These are phyloP conservation scores for Geotrichum armillariae DNA, from an alignment of 1,139 yeast genomes.

Conservation along the genomic window DNA sequence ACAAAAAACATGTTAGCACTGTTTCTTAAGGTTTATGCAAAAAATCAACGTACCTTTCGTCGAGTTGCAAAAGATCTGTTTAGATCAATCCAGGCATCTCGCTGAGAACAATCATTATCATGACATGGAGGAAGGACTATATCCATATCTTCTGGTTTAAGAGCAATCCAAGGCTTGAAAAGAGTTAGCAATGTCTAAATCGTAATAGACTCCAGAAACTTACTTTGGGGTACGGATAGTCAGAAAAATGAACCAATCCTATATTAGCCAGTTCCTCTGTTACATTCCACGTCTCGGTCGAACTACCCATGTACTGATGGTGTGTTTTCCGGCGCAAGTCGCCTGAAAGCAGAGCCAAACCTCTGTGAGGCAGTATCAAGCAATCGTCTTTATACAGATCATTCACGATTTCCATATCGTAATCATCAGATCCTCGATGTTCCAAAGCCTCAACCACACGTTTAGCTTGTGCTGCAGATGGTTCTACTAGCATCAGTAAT, in stretches of 20 bases:
- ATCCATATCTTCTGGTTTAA: neutral
- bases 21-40: neutral
- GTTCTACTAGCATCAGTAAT: conserved; percentile 50
- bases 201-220: neutral
- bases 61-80: conserved; percentile 8
- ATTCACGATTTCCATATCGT: conserved; percentile 54
- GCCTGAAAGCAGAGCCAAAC: conserved; percentile 51
- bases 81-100: conserved; percentile 6
- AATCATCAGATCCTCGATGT: conserved; percentile 39
- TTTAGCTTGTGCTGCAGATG: conserved; percentile 38
- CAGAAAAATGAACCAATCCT: conserved; percentile 21
- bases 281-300: conserved; percentile 17
- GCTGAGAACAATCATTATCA: conserved; percentile 6
- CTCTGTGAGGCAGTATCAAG: conserved; percentile 48
- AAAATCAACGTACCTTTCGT: conserved; percentile 2
- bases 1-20: neutral
- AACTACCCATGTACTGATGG: conserved; percentile 16
- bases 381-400: conserved; percentile 36
- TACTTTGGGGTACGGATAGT: conserved; percentile 23
- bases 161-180: conserved; percentile 14
- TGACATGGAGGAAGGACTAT: conserved; percentile 10
- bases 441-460: conserved; percentile 39
- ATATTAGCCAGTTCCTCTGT: conserved; percentile 1
- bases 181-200: conserved; percentile 1
- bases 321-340: conserved; percentile 41